phyloP scores from a whole-genome alignment of 2,329 filamentous ascomycete genomes.

The Sclerotinia minor region DNA sequence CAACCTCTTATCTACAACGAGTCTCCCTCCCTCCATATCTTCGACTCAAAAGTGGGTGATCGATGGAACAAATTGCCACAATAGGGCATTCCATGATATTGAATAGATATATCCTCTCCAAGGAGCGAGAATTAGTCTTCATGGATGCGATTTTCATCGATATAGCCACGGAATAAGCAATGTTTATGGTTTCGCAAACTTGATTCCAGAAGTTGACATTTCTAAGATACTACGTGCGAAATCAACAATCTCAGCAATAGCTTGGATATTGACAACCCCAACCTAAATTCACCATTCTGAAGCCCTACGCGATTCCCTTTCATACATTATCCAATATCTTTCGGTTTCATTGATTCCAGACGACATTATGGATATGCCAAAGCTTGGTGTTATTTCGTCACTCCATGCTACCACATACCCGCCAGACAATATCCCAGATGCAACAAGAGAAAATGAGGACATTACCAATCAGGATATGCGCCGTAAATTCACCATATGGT shows the following conservation, averaged over 20 bases:
- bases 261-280: neutral
- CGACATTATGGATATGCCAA: slow-evolving; percentile 16
- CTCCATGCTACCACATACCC: neutral
- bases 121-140: neutral
- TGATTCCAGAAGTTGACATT: neutral
- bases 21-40: neutral
- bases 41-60: slow-evolving; percentile 13
- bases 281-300: neutral
- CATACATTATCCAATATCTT: neutral
- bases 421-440: neutral
- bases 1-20: slow-evolving; percentile 6
- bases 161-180: neutral
- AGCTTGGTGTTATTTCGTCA: slow-evolving; percentile 4
- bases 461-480: slow-evolving; percentile 12
- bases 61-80: slow-evolving; percentile 5
- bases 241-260: neutral
- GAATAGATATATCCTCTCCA: neutral
- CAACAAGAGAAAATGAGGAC: neutral
- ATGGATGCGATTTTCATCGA: neutral
- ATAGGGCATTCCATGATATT: slow-evolving; percentile 9
- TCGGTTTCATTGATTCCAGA: neutral
- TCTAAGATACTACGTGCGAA: neutral
- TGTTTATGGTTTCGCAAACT: neutral
- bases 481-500: slow-evolving; percentile 23
- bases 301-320: neutral